Percentiles rank a stretch among this genome's conserved stretches.
Evolutionary conservation across 441 rosid genomes (phyloP).

Genomic region (Metrosideros polymorpha): DNA sequence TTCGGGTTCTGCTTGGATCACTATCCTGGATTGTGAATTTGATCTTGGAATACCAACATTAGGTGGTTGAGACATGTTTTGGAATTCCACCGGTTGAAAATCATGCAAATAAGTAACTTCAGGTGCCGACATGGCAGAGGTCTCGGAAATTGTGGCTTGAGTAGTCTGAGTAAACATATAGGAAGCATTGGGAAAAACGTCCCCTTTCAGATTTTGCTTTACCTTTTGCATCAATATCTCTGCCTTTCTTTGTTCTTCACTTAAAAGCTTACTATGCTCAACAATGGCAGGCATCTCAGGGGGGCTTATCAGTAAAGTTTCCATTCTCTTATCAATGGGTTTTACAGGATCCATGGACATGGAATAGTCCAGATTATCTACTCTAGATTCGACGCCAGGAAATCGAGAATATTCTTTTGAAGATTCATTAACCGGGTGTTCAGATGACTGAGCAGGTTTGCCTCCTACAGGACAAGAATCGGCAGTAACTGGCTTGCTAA

Average conservation of each 20-base stretch:
- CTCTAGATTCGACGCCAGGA: constrained; percentile 18
- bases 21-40: constrained; percentile 26
- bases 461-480: constrained; percentile 14
- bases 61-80: constrained; percentile 16
- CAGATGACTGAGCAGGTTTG: constrained; percentile 18
- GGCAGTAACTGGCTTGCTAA: constrained; percentile 10
- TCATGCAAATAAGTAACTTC: constrained; percentile 14
- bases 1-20: constrained; percentile 21
- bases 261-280: constrained; percentile 22
- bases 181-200: constrained; percentile 19
- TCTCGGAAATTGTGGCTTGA: constrained; percentile 15
- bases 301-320: constrained; percentile 15
- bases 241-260: constrained; percentile 23
- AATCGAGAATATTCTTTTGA: constrained; percentile 22
- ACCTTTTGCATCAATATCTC: constrained; percentile 20
- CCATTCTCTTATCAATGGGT: constrained; percentile 34
- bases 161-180: constrained; percentile 16
- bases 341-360: constrained; percentile 17
- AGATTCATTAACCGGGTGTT: constrained; percentile 17
- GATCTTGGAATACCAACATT: constrained; percentile 21
- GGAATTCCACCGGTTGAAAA: constrained; percentile 20
- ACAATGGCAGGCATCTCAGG: constrained; percentile 15
- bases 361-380: constrained; percentile 12
- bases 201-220: constrained; percentile 22
- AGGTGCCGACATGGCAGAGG: constrained; percentile 2